Percentiles rank a stretch among this genome's conserved stretches.
phyloP scores from a whole-genome alignment of 352 stramenopile genomes.

The Phytophthora ramorum region DNA sequence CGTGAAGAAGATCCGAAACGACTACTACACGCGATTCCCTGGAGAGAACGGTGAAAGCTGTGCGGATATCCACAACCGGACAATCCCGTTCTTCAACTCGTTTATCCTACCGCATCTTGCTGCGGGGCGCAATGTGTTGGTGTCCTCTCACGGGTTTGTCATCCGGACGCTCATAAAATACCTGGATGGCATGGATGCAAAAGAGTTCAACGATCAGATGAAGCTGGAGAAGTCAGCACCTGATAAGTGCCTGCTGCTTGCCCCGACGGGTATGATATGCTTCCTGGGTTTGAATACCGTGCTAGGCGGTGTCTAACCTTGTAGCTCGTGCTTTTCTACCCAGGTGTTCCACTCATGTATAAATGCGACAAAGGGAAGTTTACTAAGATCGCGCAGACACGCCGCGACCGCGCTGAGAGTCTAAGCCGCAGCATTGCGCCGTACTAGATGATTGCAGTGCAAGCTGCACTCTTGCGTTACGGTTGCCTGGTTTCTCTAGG shows the following conservation, averaged over 20 bases:
- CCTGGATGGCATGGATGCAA: slow-evolving; percentile 79
- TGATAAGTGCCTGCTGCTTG: slow-evolving; percentile 75
- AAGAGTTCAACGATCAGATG: slow-evolving; percentile 84
- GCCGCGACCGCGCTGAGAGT: slow-evolving; percentile 76
- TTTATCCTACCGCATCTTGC: slow-evolving; percentile 81
- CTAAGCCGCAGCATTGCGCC: slow-evolving; percentile 73
- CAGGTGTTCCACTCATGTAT: slow-evolving; percentile 87
- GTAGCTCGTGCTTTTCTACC: slow-evolving; percentile 4
- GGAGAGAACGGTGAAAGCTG: slow-evolving; percentile 84
- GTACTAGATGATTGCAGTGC: slow-evolving; percentile 49
- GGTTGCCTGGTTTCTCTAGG: background rate
- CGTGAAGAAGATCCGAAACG: slow-evolving; percentile 82
- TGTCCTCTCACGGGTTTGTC: slow-evolving; percentile 86
- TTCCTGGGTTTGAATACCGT: background rate
- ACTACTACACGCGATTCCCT: slow-evolving; percentile 83
- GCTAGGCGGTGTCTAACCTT: slow-evolving; percentile 5
- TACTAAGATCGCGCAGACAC: slow-evolving; percentile 72
- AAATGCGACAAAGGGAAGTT: slow-evolving; percentile 80
- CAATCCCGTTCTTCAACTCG: slow-evolving; percentile 78
- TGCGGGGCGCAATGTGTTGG: slow-evolving; percentile 75
- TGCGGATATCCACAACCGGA: slow-evolving; percentile 80
- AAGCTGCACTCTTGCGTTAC: slow-evolving; percentile 1
- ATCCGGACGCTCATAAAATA: slow-evolving; percentile 89
- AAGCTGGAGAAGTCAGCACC: slow-evolving; percentile 83
- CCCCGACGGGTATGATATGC: slow-evolving; percentile 61